Conservation (phyloP, 768 basidiomycete genomes). For the Agaricus sinodeliciosus region DNA sequence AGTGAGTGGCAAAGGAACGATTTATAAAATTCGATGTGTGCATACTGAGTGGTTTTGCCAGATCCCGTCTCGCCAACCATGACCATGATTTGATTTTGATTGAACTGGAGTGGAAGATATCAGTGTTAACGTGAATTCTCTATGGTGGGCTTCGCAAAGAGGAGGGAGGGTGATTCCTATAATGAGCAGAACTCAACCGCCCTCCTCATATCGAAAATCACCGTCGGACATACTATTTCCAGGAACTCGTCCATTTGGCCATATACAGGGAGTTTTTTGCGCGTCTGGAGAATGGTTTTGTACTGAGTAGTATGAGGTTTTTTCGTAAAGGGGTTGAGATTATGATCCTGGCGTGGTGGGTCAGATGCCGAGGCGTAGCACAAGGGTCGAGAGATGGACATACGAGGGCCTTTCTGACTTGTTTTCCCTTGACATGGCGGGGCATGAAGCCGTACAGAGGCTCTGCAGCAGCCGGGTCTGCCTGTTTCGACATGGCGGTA, state of each 20-base stretch:
- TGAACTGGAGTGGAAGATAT: slow-evolving; percentile 43
- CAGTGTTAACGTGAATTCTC: slow-evolving; percentile 14
- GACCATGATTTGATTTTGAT: slow-evolving; percentile 76
- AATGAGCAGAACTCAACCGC: slow-evolving; percentile 37
- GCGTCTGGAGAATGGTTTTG: slow-evolving; percentile 75
- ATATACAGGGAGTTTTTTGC: slow-evolving; percentile 89
- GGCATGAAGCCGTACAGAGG: slow-evolving; percentile 74
- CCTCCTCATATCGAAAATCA: slow-evolving; percentile 27
- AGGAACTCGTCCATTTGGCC: slow-evolving; percentile 91
- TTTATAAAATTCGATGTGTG: slow-evolving; percentile 11
- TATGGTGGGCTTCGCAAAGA: slow-evolving; percentile 18
- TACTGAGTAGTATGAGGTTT: slow-evolving; percentile 71
- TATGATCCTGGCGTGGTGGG: slow-evolving; percentile 48
- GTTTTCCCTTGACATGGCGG: slow-evolving; percentile 54
- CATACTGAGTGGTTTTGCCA: slow-evolving; percentile 93
- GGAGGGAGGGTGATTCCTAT: slow-evolving; percentile 32
- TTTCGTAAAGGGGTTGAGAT: slow-evolving; percentile 87
- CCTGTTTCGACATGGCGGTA: background rate
- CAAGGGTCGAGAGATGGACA: slow-evolving; percentile 16
- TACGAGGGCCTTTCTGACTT: slow-evolving; percentile 70
- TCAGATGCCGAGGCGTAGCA: background rate
- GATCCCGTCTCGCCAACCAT: slow-evolving; percentile 95
- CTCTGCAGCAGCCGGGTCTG: slow-evolving; percentile 20
- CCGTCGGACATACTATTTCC: slow-evolving; percentile 59
- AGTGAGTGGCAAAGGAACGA: slow-evolving; percentile 12